Percentiles rank a stretch among this genome's conserved stretches.
Conservation (phyloP, 331 rosid species). For the Rhamnella rubrinervis region DNA sequence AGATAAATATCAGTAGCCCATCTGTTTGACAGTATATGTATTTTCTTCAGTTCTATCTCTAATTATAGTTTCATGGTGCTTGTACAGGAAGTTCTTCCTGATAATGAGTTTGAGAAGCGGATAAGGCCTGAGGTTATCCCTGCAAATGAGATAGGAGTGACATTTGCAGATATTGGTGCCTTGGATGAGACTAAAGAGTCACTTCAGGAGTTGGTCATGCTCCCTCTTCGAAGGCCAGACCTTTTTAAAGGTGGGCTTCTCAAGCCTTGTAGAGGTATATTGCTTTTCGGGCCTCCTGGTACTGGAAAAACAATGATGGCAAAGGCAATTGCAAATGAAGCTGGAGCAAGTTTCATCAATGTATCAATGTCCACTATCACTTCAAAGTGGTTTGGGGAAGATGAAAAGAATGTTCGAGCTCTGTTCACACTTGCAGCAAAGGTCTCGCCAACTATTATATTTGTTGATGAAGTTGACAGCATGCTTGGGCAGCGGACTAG, state of each 20-base stretch:
- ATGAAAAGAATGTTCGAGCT: constrained; percentile 94
- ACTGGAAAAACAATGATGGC: constrained; percentile 98
- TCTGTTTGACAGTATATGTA: neutral
- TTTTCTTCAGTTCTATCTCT: constrained; percentile 11
- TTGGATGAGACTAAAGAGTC: constrained; percentile 84
- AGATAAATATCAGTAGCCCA: no score
- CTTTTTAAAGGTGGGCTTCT: constrained; percentile 96
- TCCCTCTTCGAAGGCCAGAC: constrained; percentile 95
- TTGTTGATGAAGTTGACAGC: constrained; percentile 97
- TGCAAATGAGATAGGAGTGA: constrained; percentile 85
- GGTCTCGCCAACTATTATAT: constrained; percentile 90
- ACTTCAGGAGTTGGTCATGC: constrained; percentile 96
- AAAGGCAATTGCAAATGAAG: constrained; percentile 94
- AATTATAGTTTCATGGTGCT: constrained; percentile 9
- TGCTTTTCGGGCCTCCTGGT: constrained; percentile 97
- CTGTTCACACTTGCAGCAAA: constrained; percentile 91
- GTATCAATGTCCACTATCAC: constrained; percentile 99
- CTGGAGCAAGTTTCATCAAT: constrained; percentile 94
- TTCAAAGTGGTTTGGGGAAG: constrained; percentile 99
- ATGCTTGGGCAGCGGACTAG: constrained; percentile 98
- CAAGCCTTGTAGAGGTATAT: constrained; percentile 92
- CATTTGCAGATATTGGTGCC: constrained; percentile 94
- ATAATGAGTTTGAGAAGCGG: constrained; percentile 96
- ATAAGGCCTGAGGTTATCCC: constrained; percentile 93
- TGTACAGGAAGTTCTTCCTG: constrained; percentile 76